Evolutionary conservation across 805 yeast species (phyloP).

Genomic region (Saccharomyces jurei): DNA sequence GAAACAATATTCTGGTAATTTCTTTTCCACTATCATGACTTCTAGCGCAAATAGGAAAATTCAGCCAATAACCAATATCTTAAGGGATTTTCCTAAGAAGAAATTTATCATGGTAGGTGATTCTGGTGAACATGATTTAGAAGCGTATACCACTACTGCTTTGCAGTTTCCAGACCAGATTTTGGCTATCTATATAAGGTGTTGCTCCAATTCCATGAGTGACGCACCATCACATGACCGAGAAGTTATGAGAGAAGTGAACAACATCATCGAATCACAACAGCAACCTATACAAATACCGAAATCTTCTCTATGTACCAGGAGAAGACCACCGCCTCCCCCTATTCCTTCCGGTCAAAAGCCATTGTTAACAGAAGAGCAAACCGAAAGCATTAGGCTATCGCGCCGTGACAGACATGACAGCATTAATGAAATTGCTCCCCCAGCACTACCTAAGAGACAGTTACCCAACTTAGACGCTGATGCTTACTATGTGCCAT

Average conservation of each 20-base stretch:
- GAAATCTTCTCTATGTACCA: background rate
- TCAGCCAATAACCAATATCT: slow-evolving; percentile 50
- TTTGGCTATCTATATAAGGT: slow-evolving; percentile 70
- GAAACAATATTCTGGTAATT: slow-evolving; percentile 77
- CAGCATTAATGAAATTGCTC: slow-evolving; percentile 11
- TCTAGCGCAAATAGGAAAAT: slow-evolving; percentile 79
- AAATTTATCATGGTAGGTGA: slow-evolving; percentile 86
- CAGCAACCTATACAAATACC: slow-evolving; percentile 6
- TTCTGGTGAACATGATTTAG: slow-evolving; percentile 91
- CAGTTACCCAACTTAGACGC: slow-evolving; percentile 7
- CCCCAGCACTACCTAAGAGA: slow-evolving; percentile 28
- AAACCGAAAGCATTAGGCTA: slow-evolving; percentile 6
- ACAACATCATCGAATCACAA: slow-evolving; percentile 12
- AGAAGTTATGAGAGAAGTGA: slow-evolving; percentile 26
- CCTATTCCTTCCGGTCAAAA: slow-evolving; percentile 17
- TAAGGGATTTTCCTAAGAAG: slow-evolving; percentile 67
- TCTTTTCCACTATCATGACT: slow-evolving; percentile 74
- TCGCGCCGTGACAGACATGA: slow-evolving; percentile 10
- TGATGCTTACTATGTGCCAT: slow-evolving; percentile 16
- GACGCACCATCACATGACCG: slow-evolving; percentile 35
- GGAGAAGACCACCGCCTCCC: slow-evolving; percentile 8
- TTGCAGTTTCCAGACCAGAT: slow-evolving; percentile 53
- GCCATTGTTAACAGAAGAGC: slow-evolving; percentile 14
- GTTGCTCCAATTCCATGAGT: slow-evolving; percentile 63
- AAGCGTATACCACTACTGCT: slow-evolving; percentile 75